Evolutionary conservation across 768 basidiomycete genomes (phyloP).

Genomic region (Mycena belliarum): DNA sequence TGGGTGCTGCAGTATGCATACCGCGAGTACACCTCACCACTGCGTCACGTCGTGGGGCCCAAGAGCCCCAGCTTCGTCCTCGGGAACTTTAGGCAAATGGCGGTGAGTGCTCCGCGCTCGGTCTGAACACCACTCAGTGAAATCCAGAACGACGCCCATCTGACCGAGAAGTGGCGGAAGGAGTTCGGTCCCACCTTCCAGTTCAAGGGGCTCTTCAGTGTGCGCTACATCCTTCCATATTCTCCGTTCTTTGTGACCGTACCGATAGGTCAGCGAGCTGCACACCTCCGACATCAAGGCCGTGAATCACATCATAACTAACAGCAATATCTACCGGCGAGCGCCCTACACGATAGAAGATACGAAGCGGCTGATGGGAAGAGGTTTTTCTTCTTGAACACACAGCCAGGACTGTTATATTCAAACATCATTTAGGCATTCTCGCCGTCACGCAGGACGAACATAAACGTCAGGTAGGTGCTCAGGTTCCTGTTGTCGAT

Average conservation of each 20-base stretch:
- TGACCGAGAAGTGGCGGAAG: slow-evolving; percentile 4
- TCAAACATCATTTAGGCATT: neutral
- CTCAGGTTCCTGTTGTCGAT: too few relatives aligned
- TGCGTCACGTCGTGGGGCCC: neutral
- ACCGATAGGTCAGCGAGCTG: slow-evolving; percentile 32
- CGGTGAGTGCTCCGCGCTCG: neutral
- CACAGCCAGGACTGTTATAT: too few relatives aligned
- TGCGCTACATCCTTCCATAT: neutral
- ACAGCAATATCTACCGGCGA: neutral
- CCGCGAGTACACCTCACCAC: neutral
- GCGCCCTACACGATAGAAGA: neutral
- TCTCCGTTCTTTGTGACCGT: neutral
- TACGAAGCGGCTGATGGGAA: neutral
- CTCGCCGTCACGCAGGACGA: neutral
- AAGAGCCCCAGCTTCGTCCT: neutral
- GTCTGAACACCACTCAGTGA: neutral
- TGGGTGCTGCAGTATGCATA: neutral
- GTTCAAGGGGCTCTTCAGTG: slow-evolving; percentile 10
- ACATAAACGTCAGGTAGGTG: slow-evolving; percentile 6
- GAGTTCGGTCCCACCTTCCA: slow-evolving; percentile 4
- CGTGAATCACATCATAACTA: slow-evolving; percentile 40
- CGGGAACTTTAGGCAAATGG: neutral
- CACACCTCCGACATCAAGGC: slow-evolving; percentile 49
- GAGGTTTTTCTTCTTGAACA: neutral
- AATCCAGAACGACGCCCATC: neutral